Base-by-base conservation (phyloP, 75 land plant genomes). In the Larix kaempferi region DNA sequence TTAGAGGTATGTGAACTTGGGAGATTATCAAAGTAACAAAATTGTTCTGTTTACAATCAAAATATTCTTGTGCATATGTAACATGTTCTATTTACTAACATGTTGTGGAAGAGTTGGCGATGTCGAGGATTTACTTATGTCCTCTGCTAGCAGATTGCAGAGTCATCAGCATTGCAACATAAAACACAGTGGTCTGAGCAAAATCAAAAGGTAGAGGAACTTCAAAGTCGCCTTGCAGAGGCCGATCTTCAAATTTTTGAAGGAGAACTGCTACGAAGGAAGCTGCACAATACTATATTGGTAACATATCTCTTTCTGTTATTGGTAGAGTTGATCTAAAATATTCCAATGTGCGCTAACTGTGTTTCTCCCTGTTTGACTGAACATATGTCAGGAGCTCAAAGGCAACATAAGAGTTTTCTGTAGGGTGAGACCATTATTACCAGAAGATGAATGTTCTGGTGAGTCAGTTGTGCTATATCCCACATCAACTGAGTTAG, bases 371-470 rank as follows among this genome's bases (percentile, higher is more conserved):
- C 6, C 57, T 62, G 27, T 59, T 63, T 56, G 17, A 29, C n/a
- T 61, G n/a, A n/a, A 60, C 62, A 15, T 58, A 63, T 37, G 57
- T 21, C 85, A 94, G 98, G 98, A 95, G 74, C 77, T 95, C 13
- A 95, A 95, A 78, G 99, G 99, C 27, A 96, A 96, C 76, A 92
- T 96, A 35, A 82, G 99, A 25, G 99, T 96, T 7, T 96, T 96
- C 74, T 96, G 99, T 85, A 78, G 99, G 77, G 99, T 96, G 25
- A 84, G 99, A 7, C 99, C 99, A 14, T 58, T 90, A 11, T 67
- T 96, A 76, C 86, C 91, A 22, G 95, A 92, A 41, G 94, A 90
- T 77, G 89, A 91, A 33, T 63, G 84, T 35, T 22, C 57, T 4
- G 57, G 52, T 17, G 88, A 93, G 27, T 33, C 76, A 16, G 83